Base-by-base conservation (phyloP, 129 eudicot species). In the Escallonia herrerae region DNA sequence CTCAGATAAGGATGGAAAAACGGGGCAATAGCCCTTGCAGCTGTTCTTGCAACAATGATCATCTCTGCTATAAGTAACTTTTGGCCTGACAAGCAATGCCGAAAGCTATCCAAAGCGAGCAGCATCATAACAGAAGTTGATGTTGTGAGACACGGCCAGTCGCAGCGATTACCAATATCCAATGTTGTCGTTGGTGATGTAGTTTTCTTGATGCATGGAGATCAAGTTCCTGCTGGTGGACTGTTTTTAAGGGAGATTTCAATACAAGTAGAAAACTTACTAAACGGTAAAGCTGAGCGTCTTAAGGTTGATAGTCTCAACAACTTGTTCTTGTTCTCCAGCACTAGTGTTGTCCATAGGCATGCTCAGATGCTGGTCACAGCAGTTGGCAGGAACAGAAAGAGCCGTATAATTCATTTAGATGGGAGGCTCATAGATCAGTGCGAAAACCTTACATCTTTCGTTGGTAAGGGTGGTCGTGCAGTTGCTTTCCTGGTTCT, bases 191-290 rank as follows among this genome's bases (percentile, higher is more conserved):
- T 77, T 5, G 82, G 86, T 40, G 86, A 77, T 60, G 74, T 81
- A 15, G 68, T 81, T 42, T 77, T 74, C 72, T 71, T 81, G 68
- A 81, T 73, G 58, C 77, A 54, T 11, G 86, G 86, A 0, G 89
- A 79, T 67, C 85, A 79, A 70, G 72, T 83, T 2, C 85, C 89
- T 9, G 85, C 85, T 7, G 89, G 79, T 41, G 89, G 89, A n/a
- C 43, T 80, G 47, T 73, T 79, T 72, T 6, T 83, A 0, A 72
- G 74, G 3, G 86, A 82, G 7, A 82, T 76, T 15, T 83, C 76
- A 8, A 63, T 83, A 15, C 63, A 51, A 4, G 56, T 76, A 6
- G 85, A 79, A 61, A 80, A 83, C 60, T 74, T 82, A 10, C 72
- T 82, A 41, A 80, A 79, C 2, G 90, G 86, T 1, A 79, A 77